Evolutionary conservation across 805 yeast genomes (phyloP), one percentile per base, ranked within the genome.

Genomic region (Candida loeiensis): DNA sequence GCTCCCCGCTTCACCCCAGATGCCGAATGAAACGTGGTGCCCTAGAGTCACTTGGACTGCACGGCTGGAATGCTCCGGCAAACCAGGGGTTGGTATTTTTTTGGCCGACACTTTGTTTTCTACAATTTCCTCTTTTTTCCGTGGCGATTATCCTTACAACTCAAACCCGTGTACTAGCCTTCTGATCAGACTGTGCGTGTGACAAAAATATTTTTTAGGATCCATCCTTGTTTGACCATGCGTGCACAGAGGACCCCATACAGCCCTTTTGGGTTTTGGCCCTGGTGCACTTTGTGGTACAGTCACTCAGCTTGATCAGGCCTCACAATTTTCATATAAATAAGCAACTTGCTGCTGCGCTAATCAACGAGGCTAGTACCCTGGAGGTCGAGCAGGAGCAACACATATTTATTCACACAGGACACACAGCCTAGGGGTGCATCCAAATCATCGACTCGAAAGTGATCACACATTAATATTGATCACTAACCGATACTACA

Each of bases 141-240:
- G 15, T 17, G 13, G 31, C 31, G 31, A 14, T 14, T 27, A 27
- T 27, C 27, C 31, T 8, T 4, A 13, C 8, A 5, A 21, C 33
- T 30, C 8, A 15, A 30, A 30, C n/a, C 33, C 21, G n/a, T 30
- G 33, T 17, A 21, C 21, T 14, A 30, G 33, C 33, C 33, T 18
- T 13, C 6, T 30, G 33, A 30, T 27, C 31, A 30, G 6, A 17
- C 21, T 14, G 7, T 30, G 11, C 32, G 32, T 18, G 15, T 15
- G 20, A 30, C 33, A 30, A 30, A 26, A 30, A 17, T 17, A 17
- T 30, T 30, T 30, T 16, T 13, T 15, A 16, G 11, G 31, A 5
- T 13, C 17, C 7, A 13, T 14, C 13, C 11, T 21, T 27, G 31
- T 13, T 13, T 27, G 17, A 15, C 4, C 21, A 13, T 30, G 33